Base-by-base conservation (phyloP, 306 rosid genomes). In the Quercus gilva region DNA sequence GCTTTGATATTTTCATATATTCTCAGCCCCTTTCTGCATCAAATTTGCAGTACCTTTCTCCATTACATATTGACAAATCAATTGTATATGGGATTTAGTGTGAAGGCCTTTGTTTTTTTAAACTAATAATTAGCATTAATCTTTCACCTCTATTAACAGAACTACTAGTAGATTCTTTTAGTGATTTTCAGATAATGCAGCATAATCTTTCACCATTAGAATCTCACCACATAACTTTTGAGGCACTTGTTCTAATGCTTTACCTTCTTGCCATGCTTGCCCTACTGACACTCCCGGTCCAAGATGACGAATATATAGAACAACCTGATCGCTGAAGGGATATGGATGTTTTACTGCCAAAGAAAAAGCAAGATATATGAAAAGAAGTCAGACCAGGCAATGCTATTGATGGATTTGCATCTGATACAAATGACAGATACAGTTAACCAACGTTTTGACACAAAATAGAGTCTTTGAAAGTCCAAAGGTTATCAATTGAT, bases 181-280 rank as follows among this genome's bases (percentile, higher is more conserved):
- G 74, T 76, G 68, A 63, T 72, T 58, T 51, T 74, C 61, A 79
- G n/a, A 28, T 78, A n/a, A 72, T 15, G 73, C 74, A 75, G 68
- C 65, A 81, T 80, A 84, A 65, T 90, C 87, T 89, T 90, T 94
- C 80, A 88, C 95, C 94, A 88, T 92, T 77, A 94, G 74, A 70
- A 94, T 90, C 72, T 92, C 94, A 11, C 86, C 81, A 18, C 93
- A 92, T 73, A 94, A 81, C 76, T 92, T 94, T 45, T 33, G 92
- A 10, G 98, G 98, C 25, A 91, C 89, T 77, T 92, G 94, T 49
- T 92, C 91, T 23, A 92, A 33, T n/a, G 85, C 84, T 4, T 71
- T 91, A 71, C 98, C 98, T 80, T 94, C 97, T 74, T 94, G 97
- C 98, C 98, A 94, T 73, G 94, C 97, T 83, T 94, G 98, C 71